phyloP scores from a whole-genome alignment of 1,139 yeast species.

The Kodamaea anthophila region DNA sequence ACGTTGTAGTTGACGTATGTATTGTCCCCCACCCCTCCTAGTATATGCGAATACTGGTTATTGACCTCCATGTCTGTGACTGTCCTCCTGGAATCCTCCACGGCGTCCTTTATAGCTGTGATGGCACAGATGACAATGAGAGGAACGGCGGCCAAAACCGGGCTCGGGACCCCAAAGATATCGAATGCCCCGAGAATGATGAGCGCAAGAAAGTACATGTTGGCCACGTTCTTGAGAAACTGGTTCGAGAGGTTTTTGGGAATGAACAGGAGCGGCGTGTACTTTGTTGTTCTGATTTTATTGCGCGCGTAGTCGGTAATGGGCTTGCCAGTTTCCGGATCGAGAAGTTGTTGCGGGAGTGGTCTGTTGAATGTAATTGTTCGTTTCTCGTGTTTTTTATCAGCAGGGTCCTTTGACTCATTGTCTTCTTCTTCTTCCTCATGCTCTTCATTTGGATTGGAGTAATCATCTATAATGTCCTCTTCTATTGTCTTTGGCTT shows the following conservation, averaged over 20 bases:
- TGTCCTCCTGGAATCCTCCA: conserved; percentile 53
- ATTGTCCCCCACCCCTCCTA: conserved; percentile 16
- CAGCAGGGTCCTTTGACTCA: conserved; percentile 32
- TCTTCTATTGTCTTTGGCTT: conserved; percentile 18
- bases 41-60: conserved; percentile 43
- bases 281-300: conserved; percentile 55
- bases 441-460: conserved; percentile 11
- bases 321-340: conserved; percentile 35
- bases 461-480: conserved; percentile 24
- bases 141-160: conserved; percentile 52
- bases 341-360: conserved; percentile 57
- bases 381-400: conserved; percentile 41
- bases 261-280: conserved; percentile 49
- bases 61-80: conserved; percentile 49
- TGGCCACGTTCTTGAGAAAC: conserved; percentile 48
- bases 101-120: conserved; percentile 52
- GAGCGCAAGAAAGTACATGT: conserved; percentile 46
- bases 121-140: conserved; percentile 51
- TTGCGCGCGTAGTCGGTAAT: conserved; percentile 40
- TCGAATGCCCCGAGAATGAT: conserved; percentile 48
- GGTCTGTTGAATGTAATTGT: conserved; percentile 62
- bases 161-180: conserved; percentile 55
- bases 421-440: conserved; percentile 16
- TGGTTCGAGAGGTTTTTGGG: conserved; percentile 49
- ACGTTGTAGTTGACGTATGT: conserved; percentile 39